A percentile compares a stretch with the other conserved stretches of the same genome.
Conservation (phyloP, 129 eudicot species). For the Escallonia rubra region DNA sequence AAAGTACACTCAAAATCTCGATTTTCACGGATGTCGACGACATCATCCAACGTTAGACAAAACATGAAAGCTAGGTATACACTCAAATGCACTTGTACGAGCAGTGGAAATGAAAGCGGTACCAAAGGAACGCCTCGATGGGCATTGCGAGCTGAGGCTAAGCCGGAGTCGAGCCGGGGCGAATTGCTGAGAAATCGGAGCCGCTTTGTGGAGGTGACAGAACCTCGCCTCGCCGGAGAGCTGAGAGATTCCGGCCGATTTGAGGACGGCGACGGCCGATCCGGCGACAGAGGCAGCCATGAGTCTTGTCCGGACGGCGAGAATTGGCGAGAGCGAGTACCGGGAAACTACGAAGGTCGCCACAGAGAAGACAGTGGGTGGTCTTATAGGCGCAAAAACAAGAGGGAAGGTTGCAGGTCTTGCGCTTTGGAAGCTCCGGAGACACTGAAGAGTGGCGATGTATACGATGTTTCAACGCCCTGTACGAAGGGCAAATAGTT, state of each 20-base stretch:
- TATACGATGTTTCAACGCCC: no score
- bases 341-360: constrained; percentile 15
- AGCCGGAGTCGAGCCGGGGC: constrained; percentile 19
- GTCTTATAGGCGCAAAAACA: neutral
- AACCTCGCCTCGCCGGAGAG: constrained; percentile 17
- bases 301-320: constrained; percentile 16
- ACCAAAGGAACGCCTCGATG: constrained; percentile 53
- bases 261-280: constrained; percentile 48
- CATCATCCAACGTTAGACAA: no score
- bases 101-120: neutral
- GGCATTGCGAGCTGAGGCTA: constrained; percentile 30
- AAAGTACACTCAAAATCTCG: no score
- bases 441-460: neutral
- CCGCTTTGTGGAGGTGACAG: constrained; percentile 5
- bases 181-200: constrained; percentile 12
- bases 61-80: no score
- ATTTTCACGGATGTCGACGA: no score
- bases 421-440: constrained; percentile 23
- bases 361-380: neutral
- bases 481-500: no score
- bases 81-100: no score
- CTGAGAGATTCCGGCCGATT: constrained; percentile 30
- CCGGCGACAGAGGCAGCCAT: constrained; percentile 62
- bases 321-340: constrained; percentile 13
- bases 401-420: neutral